Base-by-base conservation (phyloP, 371 early-diverging fungal genomes). In the Encephalitozoon hellem region DNA sequence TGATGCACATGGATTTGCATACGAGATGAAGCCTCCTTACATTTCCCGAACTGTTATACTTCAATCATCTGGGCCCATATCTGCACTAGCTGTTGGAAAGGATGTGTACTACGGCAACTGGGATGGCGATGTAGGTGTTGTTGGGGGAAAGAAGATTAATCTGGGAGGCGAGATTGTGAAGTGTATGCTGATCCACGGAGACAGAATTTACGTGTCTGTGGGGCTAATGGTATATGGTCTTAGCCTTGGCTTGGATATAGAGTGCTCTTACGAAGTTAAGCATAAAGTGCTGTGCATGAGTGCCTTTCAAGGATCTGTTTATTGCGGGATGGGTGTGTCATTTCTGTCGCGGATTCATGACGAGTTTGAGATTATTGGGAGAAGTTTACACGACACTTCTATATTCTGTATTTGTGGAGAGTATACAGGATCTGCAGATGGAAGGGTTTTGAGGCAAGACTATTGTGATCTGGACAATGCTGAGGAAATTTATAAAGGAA, bases 361-460 rank as follows among this genome's bases (percentile, higher is more conserved):
- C 15, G 18, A 12, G 23, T 5, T 67, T 47, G 18, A 34, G 15
- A 34, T 9, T 23, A 18, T 41, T 34, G 64, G 30, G 42, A 70
- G 42, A 34, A 32, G 41, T 52, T 9, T 30, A 26, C 78, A 74
- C 43, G 69, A 59, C 6, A 47, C 69, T 8, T 55, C 32, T 5
- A 78, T 78, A n/a, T 53, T 78, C 12, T 67, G 52, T 18, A 38
- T 78, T 23, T 28, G 51, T 12, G 34, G 65, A 18, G 54, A 49
- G 39, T 32, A 53, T 32, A 67, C 78, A 2, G 78, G 78, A 23
- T 78, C 69, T 32, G 55, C 45, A 23, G 74, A 74, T 38, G 73
- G 78, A 41, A 68, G 30, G 30, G 43, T 78, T 30, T 15, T 34
- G 26, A 54, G n/a, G 4, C 45, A 71, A 1, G 59, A 71, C 34